Evolutionary conservation across 164 flowering plant species (phyloP).

Genomic region (Aristolochia fimbriata): DNA sequence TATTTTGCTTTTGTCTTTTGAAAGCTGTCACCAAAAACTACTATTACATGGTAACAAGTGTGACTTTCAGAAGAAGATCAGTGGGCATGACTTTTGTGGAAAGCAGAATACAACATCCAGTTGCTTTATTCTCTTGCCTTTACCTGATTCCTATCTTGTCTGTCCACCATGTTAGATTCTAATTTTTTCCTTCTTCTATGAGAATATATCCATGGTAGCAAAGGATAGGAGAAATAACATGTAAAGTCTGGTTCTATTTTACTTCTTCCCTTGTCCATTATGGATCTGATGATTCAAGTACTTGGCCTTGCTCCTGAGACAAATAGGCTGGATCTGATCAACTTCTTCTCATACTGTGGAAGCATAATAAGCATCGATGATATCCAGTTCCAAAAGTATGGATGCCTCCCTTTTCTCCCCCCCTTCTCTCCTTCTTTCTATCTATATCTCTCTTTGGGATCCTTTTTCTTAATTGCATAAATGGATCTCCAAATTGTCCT

Average conservation of each 20-base stretch:
- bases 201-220: background rate
- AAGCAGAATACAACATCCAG: background rate
- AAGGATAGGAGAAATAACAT: background rate
- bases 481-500: conserved; percentile 13
- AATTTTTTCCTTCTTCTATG: background rate
- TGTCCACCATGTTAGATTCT: background rate
- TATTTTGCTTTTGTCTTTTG: no score
- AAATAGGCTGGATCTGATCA: conserved; percentile 16
- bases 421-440: no score
- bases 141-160: background rate
- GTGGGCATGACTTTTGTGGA: background rate
- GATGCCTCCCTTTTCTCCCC: background rate
- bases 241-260: background rate
- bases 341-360: conserved; percentile 19
- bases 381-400: conserved; percentile 1
- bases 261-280: background rate
- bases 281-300: conserved; percentile 18
- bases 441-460: background rate
- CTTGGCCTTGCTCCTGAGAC: conserved; percentile 23
- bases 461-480: conserved; percentile 16
- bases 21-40: no score
- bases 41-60: background rate
- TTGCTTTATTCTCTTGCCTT: background rate
- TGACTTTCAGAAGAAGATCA: background rate
- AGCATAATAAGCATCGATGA: background rate